A percentile compares a stretch with the other conserved stretches of the same genome.
These are phyloP conservation scores for Fusarium virguliforme DNA, from an alignment of 2,329 filamentous ascomycete genomes.

Conservation along the genomic window DNA sequence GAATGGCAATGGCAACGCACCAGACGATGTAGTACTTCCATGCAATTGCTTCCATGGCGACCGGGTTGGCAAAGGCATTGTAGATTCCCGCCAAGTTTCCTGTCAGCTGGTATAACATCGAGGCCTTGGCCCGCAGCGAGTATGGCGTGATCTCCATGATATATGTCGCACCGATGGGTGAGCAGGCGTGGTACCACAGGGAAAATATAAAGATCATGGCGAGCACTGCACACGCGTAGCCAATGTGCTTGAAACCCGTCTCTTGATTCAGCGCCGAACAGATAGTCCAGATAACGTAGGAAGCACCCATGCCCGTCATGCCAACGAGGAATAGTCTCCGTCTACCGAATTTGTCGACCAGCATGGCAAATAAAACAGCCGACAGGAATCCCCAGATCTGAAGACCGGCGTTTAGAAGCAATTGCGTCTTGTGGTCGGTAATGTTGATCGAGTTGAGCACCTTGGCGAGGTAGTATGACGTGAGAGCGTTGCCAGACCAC, in stretches of 20 bases:
- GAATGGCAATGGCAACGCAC: conserved; percentile 52
- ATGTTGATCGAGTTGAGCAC: conserved; percentile 61
- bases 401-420: conserved; percentile 52
- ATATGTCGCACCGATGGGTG: conserved; percentile 62
- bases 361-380: conserved; percentile 55
- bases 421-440: conserved; percentile 52
- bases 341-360: conserved; percentile 61
- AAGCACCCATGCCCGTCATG: conserved; percentile 56
- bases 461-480: conserved; percentile 59
- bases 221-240: conserved; percentile 63
- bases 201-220: conserved; percentile 54
- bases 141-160: conserved; percentile 62
- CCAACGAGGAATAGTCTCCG: conserved; percentile 59
- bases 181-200: conserved; percentile 54
- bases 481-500: conserved; percentile 53
- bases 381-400: conserved; percentile 58
- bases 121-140: conserved; percentile 52
- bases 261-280: conserved; percentile 57
- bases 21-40: conserved; percentile 65
- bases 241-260: conserved; percentile 43
- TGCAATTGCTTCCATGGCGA: conserved; percentile 58
- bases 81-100: conserved; percentile 51
- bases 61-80: conserved; percentile 63
- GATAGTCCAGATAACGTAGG: conserved; percentile 60
- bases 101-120: conserved; percentile 52